Percentiles rank a stretch among this genome's conserved stretches.
Conservation (phyloP, 1,284 basidiomycete genomes). For the Rhodotorula sp. region DNA sequence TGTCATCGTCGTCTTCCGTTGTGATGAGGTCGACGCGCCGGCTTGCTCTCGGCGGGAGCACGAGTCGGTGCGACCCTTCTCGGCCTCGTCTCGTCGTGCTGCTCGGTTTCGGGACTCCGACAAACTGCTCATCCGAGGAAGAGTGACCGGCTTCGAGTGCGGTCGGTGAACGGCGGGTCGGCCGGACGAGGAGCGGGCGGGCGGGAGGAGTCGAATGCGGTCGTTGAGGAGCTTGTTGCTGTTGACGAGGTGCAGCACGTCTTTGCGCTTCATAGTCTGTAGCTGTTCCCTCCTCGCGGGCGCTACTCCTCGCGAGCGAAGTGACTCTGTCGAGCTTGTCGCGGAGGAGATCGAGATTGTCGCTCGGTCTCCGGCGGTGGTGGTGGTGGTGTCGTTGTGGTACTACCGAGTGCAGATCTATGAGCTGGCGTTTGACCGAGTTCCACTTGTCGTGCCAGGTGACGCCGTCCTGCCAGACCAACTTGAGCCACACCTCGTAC, state of each 20-base stretch:
- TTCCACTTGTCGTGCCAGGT: slow-evolving; percentile 40
- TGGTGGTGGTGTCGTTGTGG: too few species aligned
- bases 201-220: slow-evolving; percentile 7
- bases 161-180: background rate
- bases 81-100: too few species aligned
- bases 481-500: slow-evolving; percentile 19
- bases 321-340: slow-evolving; percentile 9
- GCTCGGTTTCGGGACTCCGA: slow-evolving; percentile 23
- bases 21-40: background rate
- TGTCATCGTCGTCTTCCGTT: background rate
- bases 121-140: slow-evolving; percentile 32
- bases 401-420: too few species aligned
- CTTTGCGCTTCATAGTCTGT: background rate
- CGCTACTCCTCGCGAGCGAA: background rate
- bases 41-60: background rate
- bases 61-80: background rate
- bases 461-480: slow-evolving; percentile 21
- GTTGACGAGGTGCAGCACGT: background rate
- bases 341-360: slow-evolving; percentile 19
- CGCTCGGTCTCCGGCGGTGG: slow-evolving; percentile 10
- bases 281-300: background rate
- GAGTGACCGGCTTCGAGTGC: slow-evolving; percentile 11
- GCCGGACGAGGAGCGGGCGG: slow-evolving; percentile 13
- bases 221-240: background rate
- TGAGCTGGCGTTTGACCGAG: background rate